phyloP scores from a whole-genome alignment of 176 grass and related monocot genomes.

The Avena eriantha region DNA sequence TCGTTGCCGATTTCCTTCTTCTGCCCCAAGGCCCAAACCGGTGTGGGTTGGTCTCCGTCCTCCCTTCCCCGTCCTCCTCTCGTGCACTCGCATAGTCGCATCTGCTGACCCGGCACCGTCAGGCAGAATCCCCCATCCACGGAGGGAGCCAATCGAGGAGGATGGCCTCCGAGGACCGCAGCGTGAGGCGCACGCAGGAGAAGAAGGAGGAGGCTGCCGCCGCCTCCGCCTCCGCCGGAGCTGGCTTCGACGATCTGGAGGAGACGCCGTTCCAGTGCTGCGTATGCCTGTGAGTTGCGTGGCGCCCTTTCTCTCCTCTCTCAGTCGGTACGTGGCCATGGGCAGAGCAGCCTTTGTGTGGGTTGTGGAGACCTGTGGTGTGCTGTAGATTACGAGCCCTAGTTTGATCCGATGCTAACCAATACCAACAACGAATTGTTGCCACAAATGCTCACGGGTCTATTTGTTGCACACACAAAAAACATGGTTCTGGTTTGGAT shows the following conservation, averaged over 20 bases:
- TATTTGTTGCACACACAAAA: too few species aligned
- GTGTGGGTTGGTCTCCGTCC: background rate
- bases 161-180: conserved; percentile 51
- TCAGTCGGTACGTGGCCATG: background rate
- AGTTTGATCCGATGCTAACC: background rate
- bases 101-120: background rate
- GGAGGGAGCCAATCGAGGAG: background rate
- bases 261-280: conserved; percentile 69
- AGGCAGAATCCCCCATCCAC: conserved; percentile 24
- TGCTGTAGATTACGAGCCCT: background rate
- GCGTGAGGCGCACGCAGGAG: conserved; percentile 8
- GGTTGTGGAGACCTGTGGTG: background rate
- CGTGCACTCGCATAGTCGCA: conserved; percentile 19
- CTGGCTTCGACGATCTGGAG: conserved; percentile 35
- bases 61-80: background rate
- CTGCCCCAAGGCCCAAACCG: background rate
- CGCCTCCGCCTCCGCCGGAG: background rate
- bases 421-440: background rate
- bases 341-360: background rate
- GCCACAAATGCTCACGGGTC: too few species aligned
- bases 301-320: background rate
- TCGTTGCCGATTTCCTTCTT: background rate
- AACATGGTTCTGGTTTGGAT: conserved; percentile 4
- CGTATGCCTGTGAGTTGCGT: conserved; percentile 80
- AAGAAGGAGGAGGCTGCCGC: background rate